Evolutionary conservation across 306 rosid species (phyloP).

Genomic region (Sphenostylis stenocarpa): DNA sequence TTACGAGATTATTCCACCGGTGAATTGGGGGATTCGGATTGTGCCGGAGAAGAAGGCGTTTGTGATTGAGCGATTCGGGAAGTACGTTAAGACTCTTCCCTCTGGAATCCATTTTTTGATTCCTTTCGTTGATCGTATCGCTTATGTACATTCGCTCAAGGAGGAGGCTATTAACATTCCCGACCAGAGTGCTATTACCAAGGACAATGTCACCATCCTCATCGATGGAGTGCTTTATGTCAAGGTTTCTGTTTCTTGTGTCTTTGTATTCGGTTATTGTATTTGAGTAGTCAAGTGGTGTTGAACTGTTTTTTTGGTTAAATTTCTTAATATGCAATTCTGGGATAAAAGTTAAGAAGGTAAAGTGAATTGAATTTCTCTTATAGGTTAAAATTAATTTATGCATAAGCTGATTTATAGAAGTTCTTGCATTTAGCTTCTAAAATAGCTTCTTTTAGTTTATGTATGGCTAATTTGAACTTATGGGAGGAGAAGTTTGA

Average conservation of each 20-base stretch:
- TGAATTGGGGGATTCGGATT: slow-evolving; percentile 92
- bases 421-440: neutral
- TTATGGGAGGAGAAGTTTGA: neutral
- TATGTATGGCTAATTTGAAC: neutral
- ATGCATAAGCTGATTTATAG: neutral
- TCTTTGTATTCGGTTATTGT: neutral
- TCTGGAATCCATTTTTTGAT: slow-evolving; percentile 90
- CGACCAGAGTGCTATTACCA: slow-evolving; percentile 86
- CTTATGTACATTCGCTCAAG: slow-evolving; percentile 88
- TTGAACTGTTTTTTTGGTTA: neutral
- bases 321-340: neutral
- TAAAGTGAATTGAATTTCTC: neutral
- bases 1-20: slow-evolving; percentile 78
- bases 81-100: slow-evolving; percentile 80
- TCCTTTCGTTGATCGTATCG: slow-evolving; percentile 82
- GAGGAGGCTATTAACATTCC: slow-evolving; percentile 88
- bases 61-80: slow-evolving; percentile 89
- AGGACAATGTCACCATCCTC: slow-evolving; percentile 84
- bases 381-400: neutral
- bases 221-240: slow-evolving; percentile 94
- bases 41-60: slow-evolving; percentile 94
- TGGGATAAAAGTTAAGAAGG: neutral
- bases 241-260: slow-evolving; percentile 47
- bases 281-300: neutral
- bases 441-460: neutral